A percentile compares a stretch with the other conserved stretches of the same genome.
These are phyloP conservation scores for Tolypocladium guangdongense DNA, from an alignment of 2,329 filamentous ascomycete species.

Conservation along the genomic window DNA sequence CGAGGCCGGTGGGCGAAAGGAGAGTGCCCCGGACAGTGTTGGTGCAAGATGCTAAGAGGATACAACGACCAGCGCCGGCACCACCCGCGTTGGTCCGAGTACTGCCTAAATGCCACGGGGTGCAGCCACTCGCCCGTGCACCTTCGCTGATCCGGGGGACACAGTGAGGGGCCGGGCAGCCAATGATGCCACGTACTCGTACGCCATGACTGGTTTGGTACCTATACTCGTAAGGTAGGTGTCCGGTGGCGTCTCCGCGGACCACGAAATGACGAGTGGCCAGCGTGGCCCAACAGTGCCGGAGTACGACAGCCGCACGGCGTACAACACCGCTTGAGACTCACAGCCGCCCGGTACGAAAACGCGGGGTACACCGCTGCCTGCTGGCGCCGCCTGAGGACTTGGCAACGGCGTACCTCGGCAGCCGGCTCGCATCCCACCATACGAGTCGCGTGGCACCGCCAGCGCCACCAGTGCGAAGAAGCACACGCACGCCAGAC, in stretches of 20 bases:
- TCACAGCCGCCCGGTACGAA: neutral
- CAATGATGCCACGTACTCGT: constrained; percentile 1
- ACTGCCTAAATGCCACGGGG: neutral
- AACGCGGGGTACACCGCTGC: neutral
- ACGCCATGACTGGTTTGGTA: neutral
- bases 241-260: constrained; percentile 6
- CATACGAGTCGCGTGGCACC: neutral
- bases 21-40: neutral
- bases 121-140: neutral
- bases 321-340: neutral
- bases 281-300: constrained; percentile 10
- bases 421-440: neutral
- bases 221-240: too few relatives aligned
- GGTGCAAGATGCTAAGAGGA: neutral
- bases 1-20: neutral
- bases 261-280: constrained; percentile 9
- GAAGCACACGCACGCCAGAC: neutral
- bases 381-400: neutral
- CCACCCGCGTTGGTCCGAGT: too few relatives aligned
- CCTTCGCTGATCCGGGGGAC: neutral
- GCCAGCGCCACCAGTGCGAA: neutral
- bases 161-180: neutral
- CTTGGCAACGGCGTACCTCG: neutral
- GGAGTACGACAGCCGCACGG: neutral
- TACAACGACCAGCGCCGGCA: neutral